These are phyloP conservation scores for Phytophthora sojae DNA, from an alignment of 352 stramenopile genomes.

Conservation along the genomic window DNA sequence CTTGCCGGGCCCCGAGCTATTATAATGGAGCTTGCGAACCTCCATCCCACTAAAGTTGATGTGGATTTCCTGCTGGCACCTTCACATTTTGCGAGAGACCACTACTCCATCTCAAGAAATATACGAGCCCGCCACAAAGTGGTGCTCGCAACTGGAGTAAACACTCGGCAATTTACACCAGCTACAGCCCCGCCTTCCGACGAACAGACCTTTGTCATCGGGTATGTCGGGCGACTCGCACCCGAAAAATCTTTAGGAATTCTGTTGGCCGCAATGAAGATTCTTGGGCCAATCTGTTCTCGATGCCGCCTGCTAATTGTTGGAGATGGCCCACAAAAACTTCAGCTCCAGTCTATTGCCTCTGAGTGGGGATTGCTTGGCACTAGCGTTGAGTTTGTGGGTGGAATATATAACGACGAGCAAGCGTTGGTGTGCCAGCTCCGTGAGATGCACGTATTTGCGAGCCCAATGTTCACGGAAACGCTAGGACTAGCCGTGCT, in stretches of 20 bases:
- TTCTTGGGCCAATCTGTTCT: slow-evolving; percentile 32
- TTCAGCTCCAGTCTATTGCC: slow-evolving; percentile 33
- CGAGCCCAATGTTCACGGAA: slow-evolving; percentile 54
- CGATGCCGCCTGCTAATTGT: slow-evolving; percentile 42
- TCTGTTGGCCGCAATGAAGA: slow-evolving; percentile 40
- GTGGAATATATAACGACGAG: slow-evolving; percentile 61
- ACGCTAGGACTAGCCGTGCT: slow-evolving; percentile 62
- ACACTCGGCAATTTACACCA: slow-evolving; percentile 48
- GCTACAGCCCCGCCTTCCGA: not conserved
- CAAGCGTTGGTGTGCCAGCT: slow-evolving; percentile 36
- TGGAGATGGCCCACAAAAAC: slow-evolving; percentile 47
- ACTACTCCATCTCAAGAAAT: slow-evolving; percentile 47
- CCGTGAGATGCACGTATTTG: slow-evolving; percentile 50
- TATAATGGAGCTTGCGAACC: slow-evolving; percentile 64
- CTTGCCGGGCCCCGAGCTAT: slow-evolving; percentile 46
- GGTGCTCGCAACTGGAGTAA: slow-evolving; percentile 55
- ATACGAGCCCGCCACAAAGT: slow-evolving; percentile 32
- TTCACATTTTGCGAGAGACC: slow-evolving; percentile 55
- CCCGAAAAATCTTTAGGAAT: slow-evolving; percentile 62
- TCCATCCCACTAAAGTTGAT: slow-evolving; percentile 41
- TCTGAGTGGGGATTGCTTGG: slow-evolving; percentile 42
- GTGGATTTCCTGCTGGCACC: slow-evolving; percentile 63
- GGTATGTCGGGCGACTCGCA: slow-evolving; percentile 55
- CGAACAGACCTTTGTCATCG: slow-evolving; percentile 45
- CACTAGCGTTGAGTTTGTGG: slow-evolving; percentile 45